Base-by-base conservation (phyloP, 2,329 filamentous ascomycete genomes). In the Penicillium brasilianum region DNA sequence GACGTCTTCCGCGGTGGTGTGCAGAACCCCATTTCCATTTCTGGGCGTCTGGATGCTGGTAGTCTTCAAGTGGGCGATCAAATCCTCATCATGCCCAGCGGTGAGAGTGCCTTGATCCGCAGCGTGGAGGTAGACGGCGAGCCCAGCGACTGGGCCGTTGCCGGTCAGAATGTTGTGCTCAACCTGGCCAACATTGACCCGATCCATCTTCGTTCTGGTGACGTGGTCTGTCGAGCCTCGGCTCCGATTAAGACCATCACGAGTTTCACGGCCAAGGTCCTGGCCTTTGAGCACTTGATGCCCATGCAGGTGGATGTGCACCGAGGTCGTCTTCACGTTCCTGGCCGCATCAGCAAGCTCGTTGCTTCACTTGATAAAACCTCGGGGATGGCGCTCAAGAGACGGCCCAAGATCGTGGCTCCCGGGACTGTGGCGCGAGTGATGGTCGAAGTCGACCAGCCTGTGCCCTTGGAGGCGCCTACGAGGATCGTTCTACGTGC, bases 221-320 rank as follows among this genome's bases (percentile, higher is more conserved):
- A 98, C 72, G 90, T 98, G 18, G 79, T 97, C n/a, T 97, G 93
- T 78, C 84, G 86, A 51, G 83, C 87, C 0, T 82, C 83, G 1
- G 79, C 84, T 1, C 89, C 92, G 0, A 88, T 97, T 36, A 78
- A 82, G 28, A 90, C 90, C 61, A 82, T 92, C 60, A 90, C 89
- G 59, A 85, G 82, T 0, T 93, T 98, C 70, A 91, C 87, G 1
- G 87, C 90, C 62, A 96, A 96, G 77, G 88, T 95, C 11, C 84
- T 97, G 58, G 92, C 93, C 0, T 96, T 98, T 71, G 92, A 97
- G 62, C 89, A 94, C 64, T 79, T 99, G 16, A 89, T 93, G 78
- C 94, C 94, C 0, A 95, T 94, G 87, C 87, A 87, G 25, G 87
- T 98, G 10, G 94, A 98, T 71, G 87, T 99, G 9, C 93, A 97